Percentiles rank a stretch among this genome's conserved stretches.
These are phyloP conservation scores for Diaporthe destruens DNA, from an alignment of 2,329 filamentous ascomycete genomes.

Conservation along the genomic window DNA sequence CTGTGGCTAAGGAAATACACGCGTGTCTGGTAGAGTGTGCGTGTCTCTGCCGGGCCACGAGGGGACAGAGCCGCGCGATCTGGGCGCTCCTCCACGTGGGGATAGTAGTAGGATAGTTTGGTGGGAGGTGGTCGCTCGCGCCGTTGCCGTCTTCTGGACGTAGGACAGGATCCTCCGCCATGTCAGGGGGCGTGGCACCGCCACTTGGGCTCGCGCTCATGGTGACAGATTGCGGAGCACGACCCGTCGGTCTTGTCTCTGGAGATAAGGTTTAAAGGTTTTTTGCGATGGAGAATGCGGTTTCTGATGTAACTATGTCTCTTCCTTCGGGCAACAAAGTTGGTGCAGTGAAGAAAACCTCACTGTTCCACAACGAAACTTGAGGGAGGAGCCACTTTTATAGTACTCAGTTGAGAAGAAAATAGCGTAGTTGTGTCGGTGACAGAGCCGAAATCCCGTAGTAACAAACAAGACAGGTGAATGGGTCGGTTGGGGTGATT, in stretches of 20 bases:
- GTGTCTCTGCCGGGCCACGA: neutral
- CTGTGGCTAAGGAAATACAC: neutral
- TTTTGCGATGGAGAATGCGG: no score
- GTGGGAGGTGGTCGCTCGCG: neutral
- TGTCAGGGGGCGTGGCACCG: neutral
- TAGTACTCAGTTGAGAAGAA: neutral
- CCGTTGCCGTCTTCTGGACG: neutral
- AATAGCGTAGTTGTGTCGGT: neutral
- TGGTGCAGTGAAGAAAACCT: no score
- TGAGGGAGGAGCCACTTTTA: no score
- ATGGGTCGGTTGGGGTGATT: neutral
- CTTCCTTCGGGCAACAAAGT: no score
- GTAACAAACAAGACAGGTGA: neutral
- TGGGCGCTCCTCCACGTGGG: neutral
- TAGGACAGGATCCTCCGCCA: neutral
- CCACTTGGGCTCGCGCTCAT: neutral
- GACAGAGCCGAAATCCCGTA: no score
- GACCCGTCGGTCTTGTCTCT: no score
- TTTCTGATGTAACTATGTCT: neutral
- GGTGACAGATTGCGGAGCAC: no score
- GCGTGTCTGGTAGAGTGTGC: neutral
- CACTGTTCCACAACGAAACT: no score
- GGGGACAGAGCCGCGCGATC: neutral
- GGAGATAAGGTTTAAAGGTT: no score
- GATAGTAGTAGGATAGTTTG: neutral